phyloP scores from a whole-genome alignment of 2,329 filamentous ascomycete species.

The Karstenula rhodostoma region DNA sequence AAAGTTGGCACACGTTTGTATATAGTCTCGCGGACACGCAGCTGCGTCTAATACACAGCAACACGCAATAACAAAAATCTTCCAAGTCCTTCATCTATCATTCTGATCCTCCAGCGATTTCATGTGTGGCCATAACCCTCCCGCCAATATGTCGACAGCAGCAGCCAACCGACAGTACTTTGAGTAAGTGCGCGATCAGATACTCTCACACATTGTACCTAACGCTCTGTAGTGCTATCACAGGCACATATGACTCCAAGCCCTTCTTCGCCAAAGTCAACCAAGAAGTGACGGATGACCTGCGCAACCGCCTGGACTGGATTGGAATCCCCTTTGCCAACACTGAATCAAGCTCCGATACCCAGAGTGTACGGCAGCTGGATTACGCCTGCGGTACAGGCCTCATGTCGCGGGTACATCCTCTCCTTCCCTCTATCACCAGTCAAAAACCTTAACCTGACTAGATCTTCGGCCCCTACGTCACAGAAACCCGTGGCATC shows the following conservation, averaged over 20 bases:
- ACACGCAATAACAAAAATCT: not conserved
- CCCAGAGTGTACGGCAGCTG: constrained; percentile 61
- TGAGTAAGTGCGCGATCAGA: constrained; percentile 31
- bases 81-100: not conserved
- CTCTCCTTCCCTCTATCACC: not conserved
- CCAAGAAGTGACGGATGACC: constrained; percentile 62
- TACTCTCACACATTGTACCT: constrained; percentile 8
- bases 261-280: constrained; percentile 62
- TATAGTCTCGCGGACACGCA: constrained; percentile 1
- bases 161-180: constrained; percentile 49
- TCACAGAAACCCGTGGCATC: constrained; percentile 70
- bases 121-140: not conserved
- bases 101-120: not conserved
- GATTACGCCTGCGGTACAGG: constrained; percentile 83
- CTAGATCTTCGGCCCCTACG: constrained; percentile 68
- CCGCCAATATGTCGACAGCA: constrained; percentile 28
- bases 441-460: constrained; percentile 3
- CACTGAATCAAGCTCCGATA: constrained; percentile 38
- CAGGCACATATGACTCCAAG: constrained; percentile 64
- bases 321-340: constrained; percentile 67
- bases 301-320: constrained; percentile 65
- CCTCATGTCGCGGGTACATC: constrained; percentile 67
- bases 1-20: not conserved
- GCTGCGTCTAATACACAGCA: not conserved
- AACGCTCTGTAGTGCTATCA: constrained; percentile 56